Percentiles rank a stretch among this genome's conserved stretches.
Conservation (phyloP, 495 filamentous ascomycete species). For the Penicillium turbatum region DNA sequence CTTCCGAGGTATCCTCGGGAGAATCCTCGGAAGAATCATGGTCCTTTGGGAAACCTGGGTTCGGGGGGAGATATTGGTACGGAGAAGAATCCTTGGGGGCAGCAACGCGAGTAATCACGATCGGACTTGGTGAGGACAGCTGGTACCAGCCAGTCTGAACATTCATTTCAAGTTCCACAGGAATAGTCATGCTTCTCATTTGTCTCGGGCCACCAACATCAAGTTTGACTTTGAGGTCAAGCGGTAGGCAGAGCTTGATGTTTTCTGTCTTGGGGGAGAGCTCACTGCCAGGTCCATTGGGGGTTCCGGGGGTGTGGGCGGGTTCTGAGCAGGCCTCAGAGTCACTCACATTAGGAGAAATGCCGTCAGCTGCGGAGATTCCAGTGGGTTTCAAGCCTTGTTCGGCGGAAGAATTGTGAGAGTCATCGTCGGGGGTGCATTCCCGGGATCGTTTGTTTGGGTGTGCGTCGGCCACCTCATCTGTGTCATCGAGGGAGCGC, state of each 20-base stretch:
- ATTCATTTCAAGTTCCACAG: not conserved
- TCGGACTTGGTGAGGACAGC: too few species aligned
- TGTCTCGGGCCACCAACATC: not conserved
- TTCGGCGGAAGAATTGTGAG: not conserved
- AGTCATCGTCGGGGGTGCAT: slow-evolving; percentile 17
- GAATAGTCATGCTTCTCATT: not conserved
- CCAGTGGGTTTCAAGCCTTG: not conserved
- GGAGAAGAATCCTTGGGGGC: too few species aligned
- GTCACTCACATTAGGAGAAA: slow-evolving; percentile 19
- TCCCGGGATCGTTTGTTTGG: slow-evolving; percentile 46
- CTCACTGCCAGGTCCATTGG: not conserved
- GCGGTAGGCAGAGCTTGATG: not conserved
- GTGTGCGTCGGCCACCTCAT: slow-evolving; percentile 20
- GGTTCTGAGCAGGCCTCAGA: not conserved
- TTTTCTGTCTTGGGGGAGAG: not conserved
- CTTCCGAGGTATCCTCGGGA: too few species aligned
- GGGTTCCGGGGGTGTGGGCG: not conserved
- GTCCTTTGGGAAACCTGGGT: too few species aligned
- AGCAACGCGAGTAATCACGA: too few species aligned
- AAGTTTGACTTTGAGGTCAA: not conserved
- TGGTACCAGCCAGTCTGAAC: too few species aligned
- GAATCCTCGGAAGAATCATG: too few species aligned
- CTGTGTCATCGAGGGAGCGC: slow-evolving; percentile 49
- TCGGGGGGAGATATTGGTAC: too few species aligned
- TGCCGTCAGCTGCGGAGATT: not conserved